A percentile compares a stretch with the other conserved stretches of the same genome.
These are phyloP conservation scores for Rhizopogon sp. DNA, from an alignment of 768 basidiomycete species.

Conservation along the genomic window DNA sequence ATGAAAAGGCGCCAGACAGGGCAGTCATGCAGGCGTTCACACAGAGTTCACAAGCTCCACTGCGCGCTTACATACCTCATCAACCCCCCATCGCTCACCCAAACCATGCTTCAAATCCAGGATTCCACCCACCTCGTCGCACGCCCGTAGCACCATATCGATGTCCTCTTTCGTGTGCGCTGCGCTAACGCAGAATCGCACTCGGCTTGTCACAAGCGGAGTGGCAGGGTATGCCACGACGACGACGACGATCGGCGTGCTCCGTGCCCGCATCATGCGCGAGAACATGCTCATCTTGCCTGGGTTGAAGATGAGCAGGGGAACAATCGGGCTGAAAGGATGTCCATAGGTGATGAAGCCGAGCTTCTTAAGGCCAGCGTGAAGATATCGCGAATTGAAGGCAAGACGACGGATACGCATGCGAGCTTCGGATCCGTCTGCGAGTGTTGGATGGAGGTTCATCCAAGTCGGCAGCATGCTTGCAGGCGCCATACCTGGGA, in stretches of 20 bases:
- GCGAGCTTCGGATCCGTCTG: conserved; percentile 81
- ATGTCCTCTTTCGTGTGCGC: conserved; percentile 97
- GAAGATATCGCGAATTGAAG: conserved; percentile 94
- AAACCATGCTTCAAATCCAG: conserved; percentile 84
- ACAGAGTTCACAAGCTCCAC: conserved; percentile 61
- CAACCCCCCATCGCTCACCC: conserved; percentile 71
- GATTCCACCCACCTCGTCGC: conserved; percentile 87
- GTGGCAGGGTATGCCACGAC: conserved; percentile 93
- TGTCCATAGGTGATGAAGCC: conserved; percentile 97
- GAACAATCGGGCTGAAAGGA: conserved; percentile 88
- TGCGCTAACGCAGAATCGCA: conserved; percentile 94
- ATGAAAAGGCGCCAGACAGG: background rate
- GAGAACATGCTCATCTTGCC: conserved; percentile 94
- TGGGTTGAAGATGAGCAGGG: conserved; percentile 86
- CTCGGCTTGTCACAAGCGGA: conserved; percentile 80
- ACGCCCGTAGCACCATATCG: conserved; percentile 78
- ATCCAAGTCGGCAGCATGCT: conserved; percentile 74
- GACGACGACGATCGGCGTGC: conserved; percentile 79
- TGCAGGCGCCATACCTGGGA: conserved; percentile 65
- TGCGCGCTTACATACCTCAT: conserved; percentile 67
- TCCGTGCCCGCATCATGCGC: conserved; percentile 66
- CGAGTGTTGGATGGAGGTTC: conserved; percentile 61
- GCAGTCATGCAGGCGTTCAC: conserved; percentile 6
- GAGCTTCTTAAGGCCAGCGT: conserved; percentile 77
- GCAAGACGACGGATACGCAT: conserved; percentile 83